phyloP scores from a whole-genome alignment of 2,329 filamentous ascomycete genomes.

The Arthrinium puccinioides region DNA sequence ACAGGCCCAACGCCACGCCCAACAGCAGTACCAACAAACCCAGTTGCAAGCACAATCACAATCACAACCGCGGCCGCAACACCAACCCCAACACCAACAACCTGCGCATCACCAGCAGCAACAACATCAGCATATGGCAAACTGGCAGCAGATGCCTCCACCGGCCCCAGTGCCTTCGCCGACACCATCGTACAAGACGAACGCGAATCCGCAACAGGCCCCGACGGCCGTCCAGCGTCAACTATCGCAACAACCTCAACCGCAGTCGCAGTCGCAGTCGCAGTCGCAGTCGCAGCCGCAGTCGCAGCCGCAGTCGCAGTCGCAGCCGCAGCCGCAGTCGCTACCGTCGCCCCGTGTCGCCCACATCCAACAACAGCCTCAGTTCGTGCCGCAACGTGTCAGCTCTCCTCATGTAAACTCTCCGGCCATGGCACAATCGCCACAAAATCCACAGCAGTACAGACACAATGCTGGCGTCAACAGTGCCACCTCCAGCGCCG shows the following conservation, averaged over 20 bases:
- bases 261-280: neutral
- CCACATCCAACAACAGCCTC: too few relatives aligned
- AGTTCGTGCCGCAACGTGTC: conserved; percentile 3
- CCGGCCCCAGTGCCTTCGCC: conserved; percentile 15
- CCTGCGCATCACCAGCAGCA: conserved; percentile 3
- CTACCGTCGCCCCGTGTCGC: too few relatives aligned
- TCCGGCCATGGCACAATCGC: conserved; percentile 17
- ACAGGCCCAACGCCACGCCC: too few relatives aligned
- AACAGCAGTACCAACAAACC: neutral
- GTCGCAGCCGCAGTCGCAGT: neutral
- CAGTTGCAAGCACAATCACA: conserved; percentile 10
- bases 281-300: too few relatives aligned
- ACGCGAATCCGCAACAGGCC: conserved; percentile 11
- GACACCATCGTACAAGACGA: conserved; percentile 33
- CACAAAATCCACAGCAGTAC: conserved; percentile 15
- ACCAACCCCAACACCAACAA: conserved; percentile 7
- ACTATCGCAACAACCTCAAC: neutral
- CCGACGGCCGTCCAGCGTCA: conserved; percentile 2
- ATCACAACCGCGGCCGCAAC: conserved; percentile 6
- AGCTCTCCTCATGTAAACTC: conserved; percentile 14
- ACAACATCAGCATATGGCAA: conserved; percentile 13
- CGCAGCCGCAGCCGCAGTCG: neutral
- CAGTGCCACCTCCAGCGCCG: conserved; percentile 8
- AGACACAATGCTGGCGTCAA: conserved; percentile 14
- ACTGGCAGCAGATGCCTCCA: conserved; percentile 19